Evolutionary conservation across 257 asterid species (phyloP).

Genomic region (Solanum chaucha): DNA sequence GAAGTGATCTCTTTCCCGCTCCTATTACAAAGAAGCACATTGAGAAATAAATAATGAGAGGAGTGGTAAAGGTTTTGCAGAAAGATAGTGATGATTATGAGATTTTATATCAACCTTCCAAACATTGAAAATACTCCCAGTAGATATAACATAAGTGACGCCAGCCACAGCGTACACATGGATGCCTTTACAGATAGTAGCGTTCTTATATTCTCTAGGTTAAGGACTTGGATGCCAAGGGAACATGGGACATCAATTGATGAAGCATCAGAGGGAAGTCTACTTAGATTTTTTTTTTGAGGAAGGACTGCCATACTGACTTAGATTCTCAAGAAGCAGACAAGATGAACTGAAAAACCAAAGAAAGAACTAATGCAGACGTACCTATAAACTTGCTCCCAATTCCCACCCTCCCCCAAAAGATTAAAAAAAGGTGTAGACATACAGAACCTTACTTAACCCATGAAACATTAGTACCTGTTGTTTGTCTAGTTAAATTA

Average conservation of each 20-base stretch:
- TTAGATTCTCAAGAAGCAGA: not conserved
- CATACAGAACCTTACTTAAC: not conserved
- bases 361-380: not conserved
- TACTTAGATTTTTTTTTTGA: not conserved
- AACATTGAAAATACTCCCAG: not conserved
- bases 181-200: not conserved
- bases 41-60: not conserved
- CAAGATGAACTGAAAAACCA: not conserved
- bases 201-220: not conserved
- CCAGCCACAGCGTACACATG: not conserved
- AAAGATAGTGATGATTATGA: not conserved
- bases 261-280: not conserved
- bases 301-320: not conserved
- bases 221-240: not conserved
- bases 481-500: not conserved
- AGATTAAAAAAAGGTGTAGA: not conserved
- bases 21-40: slow-evolving; percentile 34
- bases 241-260: not conserved
- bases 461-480: not conserved
- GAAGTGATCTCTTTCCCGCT: slow-evolving; percentile 92
- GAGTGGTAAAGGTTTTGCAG: not conserved
- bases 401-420: not conserved
- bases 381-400: not conserved
- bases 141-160: not conserved
- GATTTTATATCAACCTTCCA: not conserved